phyloP scores from a whole-genome alignment of 495 filamentous ascomycete species.

The Tuber brumale region DNA sequence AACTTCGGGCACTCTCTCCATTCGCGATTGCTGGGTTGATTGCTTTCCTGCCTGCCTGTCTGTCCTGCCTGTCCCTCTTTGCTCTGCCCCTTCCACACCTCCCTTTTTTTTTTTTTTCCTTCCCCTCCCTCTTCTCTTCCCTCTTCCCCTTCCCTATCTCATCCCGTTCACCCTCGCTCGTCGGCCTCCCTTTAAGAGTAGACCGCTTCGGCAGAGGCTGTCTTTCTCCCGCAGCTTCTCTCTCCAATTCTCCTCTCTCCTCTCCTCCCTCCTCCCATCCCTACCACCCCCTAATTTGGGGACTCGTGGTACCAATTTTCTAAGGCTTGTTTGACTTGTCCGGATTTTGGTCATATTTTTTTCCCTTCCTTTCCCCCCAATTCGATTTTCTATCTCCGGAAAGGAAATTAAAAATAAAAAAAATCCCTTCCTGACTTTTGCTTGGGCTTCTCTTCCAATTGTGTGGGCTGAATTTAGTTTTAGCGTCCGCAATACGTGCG shows the following conservation, averaged over 20 bases:
- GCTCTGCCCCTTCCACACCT: background rate
- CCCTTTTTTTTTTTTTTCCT: background rate
- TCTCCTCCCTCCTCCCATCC: background rate
- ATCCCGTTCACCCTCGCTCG: slow-evolving; percentile 1
- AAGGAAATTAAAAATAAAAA: background rate
- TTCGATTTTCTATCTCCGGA: background rate
- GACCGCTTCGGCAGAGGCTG: background rate
- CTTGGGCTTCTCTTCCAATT: background rate
- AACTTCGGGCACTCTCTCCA: background rate
- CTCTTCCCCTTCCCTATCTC: background rate
- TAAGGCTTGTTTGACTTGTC: background rate
- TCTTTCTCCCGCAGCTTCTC: background rate
- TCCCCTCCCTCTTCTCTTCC: background rate
- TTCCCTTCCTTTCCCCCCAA: background rate
- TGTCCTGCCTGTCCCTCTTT: background rate
- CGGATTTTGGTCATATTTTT: background rate
- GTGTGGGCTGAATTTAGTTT: background rate
- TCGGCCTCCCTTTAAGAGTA: slow-evolving; percentile 1
- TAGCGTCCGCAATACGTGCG: background rate
- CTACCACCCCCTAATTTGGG: background rate
- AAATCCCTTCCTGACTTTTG: background rate
- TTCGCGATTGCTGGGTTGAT: background rate
- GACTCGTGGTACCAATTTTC: background rate
- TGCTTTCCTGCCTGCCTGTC: background rate
- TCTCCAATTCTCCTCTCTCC: background rate